Percentiles rank a stretch among this genome's conserved stretches.
These are phyloP conservation scores for Aspergillus ellipticus DNA, from an alignment of 495 filamentous ascomycete genomes.

Conservation along the genomic window DNA sequence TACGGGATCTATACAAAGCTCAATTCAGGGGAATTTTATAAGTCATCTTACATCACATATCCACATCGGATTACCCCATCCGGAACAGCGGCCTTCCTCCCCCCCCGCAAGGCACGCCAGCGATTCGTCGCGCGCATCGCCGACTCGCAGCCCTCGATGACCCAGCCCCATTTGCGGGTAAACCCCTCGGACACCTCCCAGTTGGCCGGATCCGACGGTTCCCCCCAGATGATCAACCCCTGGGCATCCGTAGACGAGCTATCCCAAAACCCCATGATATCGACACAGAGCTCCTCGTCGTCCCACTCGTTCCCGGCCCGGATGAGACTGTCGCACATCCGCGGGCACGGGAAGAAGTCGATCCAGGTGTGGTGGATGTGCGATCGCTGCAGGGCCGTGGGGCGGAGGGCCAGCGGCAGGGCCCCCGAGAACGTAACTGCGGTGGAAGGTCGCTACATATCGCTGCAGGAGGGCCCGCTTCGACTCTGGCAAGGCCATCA, in stretches of 20 bases:
- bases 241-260: not conserved
- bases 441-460: too few species aligned
- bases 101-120: conserved; percentile 37
- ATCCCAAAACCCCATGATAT: conserved; percentile 26
- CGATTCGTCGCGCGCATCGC: conserved; percentile 39
- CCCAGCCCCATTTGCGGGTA: conserved; percentile 37
- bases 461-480: too few species aligned
- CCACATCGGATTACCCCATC: too few species aligned
- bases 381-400: too few species aligned
- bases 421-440: too few species aligned
- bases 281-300: conserved; percentile 23
- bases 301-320: conserved; percentile 16
- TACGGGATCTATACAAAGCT: too few species aligned
- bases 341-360: conserved; percentile 29
- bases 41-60: too few species aligned
- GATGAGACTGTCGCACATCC: conserved; percentile 28
- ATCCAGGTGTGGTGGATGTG: conserved; percentile 36
- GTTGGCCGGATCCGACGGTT: conserved; percentile 35
- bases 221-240: conserved; percentile 43
- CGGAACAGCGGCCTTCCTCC: too few species aligned
- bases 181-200: conserved; percentile 47
- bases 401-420: too few species aligned
- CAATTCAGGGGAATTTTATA: too few species aligned
- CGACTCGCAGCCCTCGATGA: conserved; percentile 35
- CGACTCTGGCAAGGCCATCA: too few species aligned